A percentile compares a stretch with the other conserved stretches of the same genome.
Conservation (phyloP, 257 asterid species). For the Ophiorrhiza pumila region DNA sequence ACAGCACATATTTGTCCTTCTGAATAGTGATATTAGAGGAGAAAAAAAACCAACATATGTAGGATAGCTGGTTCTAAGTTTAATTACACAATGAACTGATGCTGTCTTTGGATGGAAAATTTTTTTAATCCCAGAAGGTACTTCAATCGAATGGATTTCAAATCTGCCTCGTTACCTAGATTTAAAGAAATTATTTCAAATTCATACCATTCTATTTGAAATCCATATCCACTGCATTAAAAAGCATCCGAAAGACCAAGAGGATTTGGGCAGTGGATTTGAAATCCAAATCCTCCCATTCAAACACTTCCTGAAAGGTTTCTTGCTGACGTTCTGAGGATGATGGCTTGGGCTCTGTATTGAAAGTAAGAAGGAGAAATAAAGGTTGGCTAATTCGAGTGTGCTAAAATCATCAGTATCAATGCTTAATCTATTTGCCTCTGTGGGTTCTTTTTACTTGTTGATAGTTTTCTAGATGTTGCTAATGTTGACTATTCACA, state of each 20-base stretch:
- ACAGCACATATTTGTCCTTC: neutral
- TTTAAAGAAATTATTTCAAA: neutral
- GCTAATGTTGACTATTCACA: constrained; percentile 11
- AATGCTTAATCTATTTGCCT: neutral
- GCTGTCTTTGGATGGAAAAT: constrained; percentile 2
- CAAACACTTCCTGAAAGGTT: neutral
- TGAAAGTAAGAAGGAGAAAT: neutral
- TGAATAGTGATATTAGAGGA: neutral
- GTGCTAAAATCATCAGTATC: neutral
- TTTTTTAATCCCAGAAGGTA: neutral
- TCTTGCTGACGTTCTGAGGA: neutral
- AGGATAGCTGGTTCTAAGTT: neutral
- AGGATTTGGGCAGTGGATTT: neutral
- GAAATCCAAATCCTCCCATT: neutral
- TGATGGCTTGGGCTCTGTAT: neutral
- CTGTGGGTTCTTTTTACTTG: neutral
- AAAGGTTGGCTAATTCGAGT: too few relatives aligned
- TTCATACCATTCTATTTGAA: too few relatives aligned
- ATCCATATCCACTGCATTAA: neutral
- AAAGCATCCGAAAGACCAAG: neutral
- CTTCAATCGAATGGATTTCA: neutral
- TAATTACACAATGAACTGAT: neutral
- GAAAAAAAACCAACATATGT: neutral
- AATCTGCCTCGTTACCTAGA: neutral
- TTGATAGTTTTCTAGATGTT: constrained; percentile 2